Conservation (phyloP, 2,329 filamentous ascomycete species). For the Arthrinium puccinioides region DNA sequence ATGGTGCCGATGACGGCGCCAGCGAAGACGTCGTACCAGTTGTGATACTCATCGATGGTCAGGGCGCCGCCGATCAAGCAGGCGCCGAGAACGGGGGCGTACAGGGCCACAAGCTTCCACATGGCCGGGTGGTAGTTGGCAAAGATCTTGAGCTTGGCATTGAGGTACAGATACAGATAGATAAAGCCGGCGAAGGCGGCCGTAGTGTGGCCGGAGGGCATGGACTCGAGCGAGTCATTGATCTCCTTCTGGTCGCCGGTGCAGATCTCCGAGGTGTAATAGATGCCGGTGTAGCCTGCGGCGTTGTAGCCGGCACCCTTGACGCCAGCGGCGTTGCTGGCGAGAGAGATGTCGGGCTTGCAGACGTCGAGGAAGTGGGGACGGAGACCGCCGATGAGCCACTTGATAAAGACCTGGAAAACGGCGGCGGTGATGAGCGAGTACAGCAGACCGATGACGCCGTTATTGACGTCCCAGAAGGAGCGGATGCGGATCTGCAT, state of each 20-base stretch:
- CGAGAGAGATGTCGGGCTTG: slow-evolving; percentile 47
- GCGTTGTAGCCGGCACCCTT: slow-evolving; percentile 34
- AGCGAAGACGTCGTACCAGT: slow-evolving; percentile 67
- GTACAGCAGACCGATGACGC: slow-evolving; percentile 61
- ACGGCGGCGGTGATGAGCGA: slow-evolving; percentile 63
- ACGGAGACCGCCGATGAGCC: slow-evolving; percentile 65
- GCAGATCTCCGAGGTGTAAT: slow-evolving; percentile 65
- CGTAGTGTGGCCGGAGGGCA: slow-evolving; percentile 68
- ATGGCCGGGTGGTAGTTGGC: slow-evolving; percentile 64
- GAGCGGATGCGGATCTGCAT: slow-evolving; percentile 62
- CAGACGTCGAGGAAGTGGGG: slow-evolving; percentile 67
- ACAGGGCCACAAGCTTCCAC: slow-evolving; percentile 64
- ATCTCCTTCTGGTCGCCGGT: slow-evolving; percentile 58
- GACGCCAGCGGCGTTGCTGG: slow-evolving; percentile 32
- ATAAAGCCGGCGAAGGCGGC: slow-evolving; percentile 67
- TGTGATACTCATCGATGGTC: slow-evolving; percentile 67
- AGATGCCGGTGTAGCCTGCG: slow-evolving; percentile 50
- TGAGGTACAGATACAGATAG: slow-evolving; percentile 66
- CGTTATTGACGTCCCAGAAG: slow-evolving; percentile 68
- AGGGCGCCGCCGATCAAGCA: slow-evolving; percentile 61
- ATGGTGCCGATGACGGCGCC: slow-evolving; percentile 58
- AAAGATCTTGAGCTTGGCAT: slow-evolving; percentile 72
- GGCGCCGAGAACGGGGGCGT: slow-evolving; percentile 60
- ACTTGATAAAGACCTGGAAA: slow-evolving; percentile 72
- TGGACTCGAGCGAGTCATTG: slow-evolving; percentile 62